Evolutionary conservation across 1,139 yeast genomes (phyloP).

Genomic region (Blastobotrys malaysiensis): DNA sequence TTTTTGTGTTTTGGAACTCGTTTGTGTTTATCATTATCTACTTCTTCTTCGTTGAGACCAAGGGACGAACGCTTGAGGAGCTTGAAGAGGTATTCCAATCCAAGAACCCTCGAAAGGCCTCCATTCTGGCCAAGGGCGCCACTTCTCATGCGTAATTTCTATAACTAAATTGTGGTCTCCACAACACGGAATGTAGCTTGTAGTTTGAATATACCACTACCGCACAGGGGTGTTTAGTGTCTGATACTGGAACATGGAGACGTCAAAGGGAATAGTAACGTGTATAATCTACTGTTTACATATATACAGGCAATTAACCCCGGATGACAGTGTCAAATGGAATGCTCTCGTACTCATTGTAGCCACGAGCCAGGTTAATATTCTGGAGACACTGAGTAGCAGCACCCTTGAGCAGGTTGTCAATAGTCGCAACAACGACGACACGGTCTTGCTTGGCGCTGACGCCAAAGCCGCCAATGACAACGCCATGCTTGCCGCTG

Average conservation of each 20-base stretch:
- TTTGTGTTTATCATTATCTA: slow-evolving; percentile 29
- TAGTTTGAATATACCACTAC: no score
- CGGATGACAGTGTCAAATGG: slow-evolving; percentile 41
- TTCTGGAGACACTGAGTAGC: slow-evolving; percentile 97
- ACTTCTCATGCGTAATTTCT: not conserved
- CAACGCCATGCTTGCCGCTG: slow-evolving; percentile 90
- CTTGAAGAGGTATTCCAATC: slow-evolving; percentile 40
- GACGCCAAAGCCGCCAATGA: slow-evolving; percentile 92
- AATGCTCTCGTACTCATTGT: slow-evolving; percentile 92
- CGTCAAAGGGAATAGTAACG: no score
- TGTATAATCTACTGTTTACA: not conserved
- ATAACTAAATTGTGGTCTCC: no score
- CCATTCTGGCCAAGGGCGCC: not conserved
- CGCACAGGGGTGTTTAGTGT: no score
- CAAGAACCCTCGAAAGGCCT: slow-evolving; percentile 24
- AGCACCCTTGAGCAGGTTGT: slow-evolving; percentile 94
- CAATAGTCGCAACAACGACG: slow-evolving; percentile 91
- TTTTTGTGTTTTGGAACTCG: slow-evolving; percentile 32
- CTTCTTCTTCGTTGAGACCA: slow-evolving; percentile 43
- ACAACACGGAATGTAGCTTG: no score
- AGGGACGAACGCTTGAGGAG: slow-evolving; percentile 45
- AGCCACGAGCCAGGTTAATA: slow-evolving; percentile 82
- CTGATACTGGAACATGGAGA: no score
- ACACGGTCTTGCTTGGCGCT: slow-evolving; percentile 84
- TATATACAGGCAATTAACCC: slow-evolving; percentile 15